These are phyloP conservation scores for Aspergillus diversus DNA, from an alignment of 495 filamentous ascomycete genomes.

Conservation along the genomic window DNA sequence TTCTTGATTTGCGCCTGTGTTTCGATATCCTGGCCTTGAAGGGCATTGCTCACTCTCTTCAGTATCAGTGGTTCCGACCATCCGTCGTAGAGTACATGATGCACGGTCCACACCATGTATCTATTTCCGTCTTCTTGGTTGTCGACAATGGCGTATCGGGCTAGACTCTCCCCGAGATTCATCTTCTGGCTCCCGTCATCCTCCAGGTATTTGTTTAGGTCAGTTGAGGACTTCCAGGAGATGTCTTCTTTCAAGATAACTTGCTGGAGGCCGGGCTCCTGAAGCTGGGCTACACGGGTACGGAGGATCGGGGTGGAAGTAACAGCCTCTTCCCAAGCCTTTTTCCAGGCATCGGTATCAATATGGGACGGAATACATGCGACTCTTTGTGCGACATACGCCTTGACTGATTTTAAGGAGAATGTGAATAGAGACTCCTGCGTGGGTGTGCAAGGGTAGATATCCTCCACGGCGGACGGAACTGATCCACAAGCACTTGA, in stretches of 20 bases:
- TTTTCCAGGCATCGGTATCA: conserved; percentile 42
- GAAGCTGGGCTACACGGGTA: conserved; percentile 60
- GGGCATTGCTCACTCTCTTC: conserved; percentile 51
- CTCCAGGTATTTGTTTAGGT: conserved; percentile 54
- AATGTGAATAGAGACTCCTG: conserved; percentile 68
- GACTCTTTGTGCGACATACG: conserved; percentile 61
- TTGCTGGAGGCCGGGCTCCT: conserved; percentile 59
- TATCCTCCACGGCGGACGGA: conserved; percentile 42
- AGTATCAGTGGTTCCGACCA: conserved; percentile 64
- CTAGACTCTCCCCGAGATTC: conserved; percentile 57
- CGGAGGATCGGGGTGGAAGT: conserved; percentile 57
- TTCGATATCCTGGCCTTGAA: conserved; percentile 27
- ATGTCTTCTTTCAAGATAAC: conserved; percentile 54
- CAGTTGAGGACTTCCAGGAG: conserved; percentile 41
- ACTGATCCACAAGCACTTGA: conserved; percentile 34
- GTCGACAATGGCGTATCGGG: conserved; percentile 57
- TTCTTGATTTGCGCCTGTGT: conserved; percentile 39
- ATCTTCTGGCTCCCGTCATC: conserved; percentile 51
- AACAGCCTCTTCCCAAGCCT: conserved; percentile 54
- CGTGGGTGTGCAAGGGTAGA: conserved; percentile 66
- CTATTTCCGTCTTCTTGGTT: conserved; percentile 33
- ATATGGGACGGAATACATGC: conserved; percentile 43
- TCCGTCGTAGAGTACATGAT: conserved; percentile 72
- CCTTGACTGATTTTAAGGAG: conserved; percentile 56
- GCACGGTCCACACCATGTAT: conserved; percentile 64